phyloP scores from a whole-genome alignment of 176 grass and related monocot genomes.

The Dactylis glomerata region DNA sequence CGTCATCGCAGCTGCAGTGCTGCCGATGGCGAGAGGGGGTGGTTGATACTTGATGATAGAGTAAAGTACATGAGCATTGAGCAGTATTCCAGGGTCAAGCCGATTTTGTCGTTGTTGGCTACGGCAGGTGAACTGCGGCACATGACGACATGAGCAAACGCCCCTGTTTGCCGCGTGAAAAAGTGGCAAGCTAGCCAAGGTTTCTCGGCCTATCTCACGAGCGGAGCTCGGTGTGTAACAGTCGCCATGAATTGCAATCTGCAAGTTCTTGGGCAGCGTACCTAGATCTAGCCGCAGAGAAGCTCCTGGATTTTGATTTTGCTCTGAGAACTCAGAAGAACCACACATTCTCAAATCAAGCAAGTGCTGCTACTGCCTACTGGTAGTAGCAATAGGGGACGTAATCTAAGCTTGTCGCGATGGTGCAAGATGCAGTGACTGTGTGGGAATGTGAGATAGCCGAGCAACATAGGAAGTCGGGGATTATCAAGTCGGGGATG shows the following conservation, averaged over 20 bases:
- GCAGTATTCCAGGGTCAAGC: neutral
- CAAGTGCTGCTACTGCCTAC: neutral
- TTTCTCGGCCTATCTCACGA: neutral
- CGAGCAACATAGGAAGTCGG: neutral
- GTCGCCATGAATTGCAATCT: neutral
- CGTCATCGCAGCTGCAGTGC: neutral
- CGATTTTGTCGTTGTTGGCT: neutral
- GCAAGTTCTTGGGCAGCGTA: neutral
- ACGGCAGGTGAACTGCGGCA: neutral
- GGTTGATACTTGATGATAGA: conserved; percentile 9
- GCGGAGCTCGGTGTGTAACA: neutral
- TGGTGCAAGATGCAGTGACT: neutral
- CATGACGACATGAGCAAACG: neutral
- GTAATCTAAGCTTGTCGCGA: neutral
- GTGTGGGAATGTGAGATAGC: neutral
- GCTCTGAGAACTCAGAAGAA: too few relatives aligned
- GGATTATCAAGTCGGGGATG: neutral
- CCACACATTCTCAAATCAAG: neutral
- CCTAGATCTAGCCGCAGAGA: neutral
- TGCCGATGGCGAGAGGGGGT: neutral
- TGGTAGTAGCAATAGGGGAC: too few relatives aligned
- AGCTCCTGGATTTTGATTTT: neutral
- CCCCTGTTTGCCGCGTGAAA: neutral
- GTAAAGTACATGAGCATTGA: neutral
- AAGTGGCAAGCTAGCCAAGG: neutral